Conservation (phyloP, 371 early-diverging fungal genomes). For the Saksenaea vasiformis region DNA sequence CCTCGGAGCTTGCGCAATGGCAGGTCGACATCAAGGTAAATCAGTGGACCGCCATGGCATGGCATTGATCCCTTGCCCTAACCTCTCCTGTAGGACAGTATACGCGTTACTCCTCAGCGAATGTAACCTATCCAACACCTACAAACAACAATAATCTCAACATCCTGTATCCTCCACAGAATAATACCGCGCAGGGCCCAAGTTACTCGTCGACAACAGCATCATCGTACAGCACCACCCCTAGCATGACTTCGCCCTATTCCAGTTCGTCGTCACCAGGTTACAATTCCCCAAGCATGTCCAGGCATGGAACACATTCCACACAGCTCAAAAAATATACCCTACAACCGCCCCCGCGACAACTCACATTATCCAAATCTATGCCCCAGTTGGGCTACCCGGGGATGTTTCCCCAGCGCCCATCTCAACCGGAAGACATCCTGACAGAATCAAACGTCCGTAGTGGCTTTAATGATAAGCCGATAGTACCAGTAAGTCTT, state of each 20-base stretch:
- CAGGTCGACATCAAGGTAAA: constrained; percentile 30
- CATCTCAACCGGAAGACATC: constrained; percentile 62
- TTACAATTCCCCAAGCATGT: constrained; percentile 44
- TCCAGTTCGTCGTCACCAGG: constrained; percentile 51
- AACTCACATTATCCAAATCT: constrained; percentile 46
- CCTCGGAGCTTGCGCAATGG: constrained; percentile 12
- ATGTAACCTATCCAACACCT: constrained; percentile 22
- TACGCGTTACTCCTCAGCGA: constrained; percentile 47
- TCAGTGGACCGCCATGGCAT: not conserved
- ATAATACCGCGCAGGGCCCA: constrained; percentile 18
- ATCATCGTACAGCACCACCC: constrained; percentile 28
- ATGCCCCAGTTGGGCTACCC: constrained; percentile 61
- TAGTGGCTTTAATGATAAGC: constrained; percentile 67
- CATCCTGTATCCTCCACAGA: constrained; percentile 34
- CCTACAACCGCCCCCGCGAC: constrained; percentile 49
- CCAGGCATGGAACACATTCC: constrained; percentile 22
- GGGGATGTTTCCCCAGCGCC: constrained; percentile 69
- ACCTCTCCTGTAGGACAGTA: constrained; percentile 31
- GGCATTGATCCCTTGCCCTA: not conserved
- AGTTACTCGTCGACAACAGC: constrained; percentile 24
- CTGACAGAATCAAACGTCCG: constrained; percentile 70
- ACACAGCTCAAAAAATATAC: constrained; percentile 51
- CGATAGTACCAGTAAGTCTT: constrained; percentile 48
- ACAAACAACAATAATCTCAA: constrained; percentile 32
- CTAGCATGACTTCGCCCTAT: constrained; percentile 49